These are phyloP conservation scores for Zygosaccharomyces pseudobailii DNA, from an alignment of 1,139 yeast species.

Conservation along the genomic window DNA sequence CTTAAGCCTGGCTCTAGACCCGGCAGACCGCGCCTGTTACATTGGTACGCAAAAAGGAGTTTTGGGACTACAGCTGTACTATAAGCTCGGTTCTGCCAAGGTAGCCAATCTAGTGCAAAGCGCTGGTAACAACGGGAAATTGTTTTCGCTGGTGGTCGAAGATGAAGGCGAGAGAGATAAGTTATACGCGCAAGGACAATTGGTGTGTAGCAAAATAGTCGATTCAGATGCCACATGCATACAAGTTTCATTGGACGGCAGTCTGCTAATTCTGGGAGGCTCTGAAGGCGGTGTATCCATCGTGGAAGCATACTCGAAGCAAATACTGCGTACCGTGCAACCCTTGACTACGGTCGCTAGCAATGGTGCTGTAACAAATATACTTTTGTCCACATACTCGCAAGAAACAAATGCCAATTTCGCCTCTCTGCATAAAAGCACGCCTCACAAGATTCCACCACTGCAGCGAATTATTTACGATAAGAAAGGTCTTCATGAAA, in stretches of 20 bases:
- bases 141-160: conserved; percentile 24
- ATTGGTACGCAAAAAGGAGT: conserved; percentile 64
- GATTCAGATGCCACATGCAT: conserved; percentile 46
- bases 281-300: conserved; percentile 59
- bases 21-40: conserved; percentile 72
- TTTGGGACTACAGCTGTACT: conserved; percentile 24
- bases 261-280: conserved; percentile 71
- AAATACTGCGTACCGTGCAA: conserved; percentile 62
- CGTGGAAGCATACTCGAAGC: conserved; percentile 73
- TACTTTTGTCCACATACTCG: conserved; percentile 24
- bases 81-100: conserved; percentile 18
- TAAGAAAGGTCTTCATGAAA: conserved; percentile 43
- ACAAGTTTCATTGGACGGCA: conserved; percentile 69
- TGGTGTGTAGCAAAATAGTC: conserved; percentile 21
- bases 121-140: conserved; percentile 11
- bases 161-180: conserved; percentile 12
- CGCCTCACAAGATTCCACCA: conserved; percentile 41
- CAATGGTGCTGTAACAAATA: conserved; percentile 37
- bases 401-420: conserved; percentile 28
- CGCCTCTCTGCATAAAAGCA: conserved; percentile 14
- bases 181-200: conserved; percentile 28
- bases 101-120: conserved; percentile 26
- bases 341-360: conserved; percentile 39
- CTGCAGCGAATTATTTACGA: conserved; percentile 53
- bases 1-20: conserved; percentile 63